phyloP scores from a whole-genome alignment of 129 eudicot species.

The Saposhnikovia divaricata region DNA sequence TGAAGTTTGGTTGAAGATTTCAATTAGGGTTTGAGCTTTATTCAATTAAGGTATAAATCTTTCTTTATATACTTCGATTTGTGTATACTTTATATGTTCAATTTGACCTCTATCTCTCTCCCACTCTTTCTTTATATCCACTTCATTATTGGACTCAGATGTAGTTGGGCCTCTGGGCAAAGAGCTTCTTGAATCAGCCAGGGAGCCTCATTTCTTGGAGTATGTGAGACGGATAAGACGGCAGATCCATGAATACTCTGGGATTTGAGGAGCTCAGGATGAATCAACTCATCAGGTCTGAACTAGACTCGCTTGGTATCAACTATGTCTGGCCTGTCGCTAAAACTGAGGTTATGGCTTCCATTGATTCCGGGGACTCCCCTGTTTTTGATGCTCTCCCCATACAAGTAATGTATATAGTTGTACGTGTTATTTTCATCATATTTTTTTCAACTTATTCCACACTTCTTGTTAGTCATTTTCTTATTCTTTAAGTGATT shows the following conservation, averaged over 20 bases:
- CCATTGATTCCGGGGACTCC: constrained; percentile 44
- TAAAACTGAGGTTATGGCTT: constrained; percentile 45
- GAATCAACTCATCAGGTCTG: constrained; percentile 44
- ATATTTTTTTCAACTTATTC: constrained; percentile 17
- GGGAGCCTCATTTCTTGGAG: constrained; percentile 33
- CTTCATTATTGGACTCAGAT: constrained; percentile 10
- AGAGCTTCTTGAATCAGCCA: constrained; percentile 38
- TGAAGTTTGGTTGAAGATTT: no score
- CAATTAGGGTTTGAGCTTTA: no score
- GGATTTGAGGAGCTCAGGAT: constrained; percentile 52
- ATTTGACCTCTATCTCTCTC: no score
- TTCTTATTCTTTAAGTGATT: constrained; percentile 23
- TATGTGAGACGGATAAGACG: constrained; percentile 46
- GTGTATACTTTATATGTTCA: no score
- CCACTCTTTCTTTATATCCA: no score
- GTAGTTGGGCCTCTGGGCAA: constrained; percentile 28
- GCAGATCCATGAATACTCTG: constrained; percentile 52
- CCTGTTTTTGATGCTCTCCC: constrained; percentile 60
- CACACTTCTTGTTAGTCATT: constrained; percentile 21
- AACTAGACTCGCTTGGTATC: constrained; percentile 45
- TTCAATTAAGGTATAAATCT: no score
- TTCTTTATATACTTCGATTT: no score
- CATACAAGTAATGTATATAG: constrained; percentile 26
- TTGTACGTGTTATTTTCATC: constrained; percentile 2
- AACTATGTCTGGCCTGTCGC: constrained; percentile 55